Percentiles rank a stretch among this genome's conserved stretches.
Evolutionary conservation across 2,329 filamentous ascomycete genomes (phyloP).

Genomic region (Penicillium frequentans): DNA sequence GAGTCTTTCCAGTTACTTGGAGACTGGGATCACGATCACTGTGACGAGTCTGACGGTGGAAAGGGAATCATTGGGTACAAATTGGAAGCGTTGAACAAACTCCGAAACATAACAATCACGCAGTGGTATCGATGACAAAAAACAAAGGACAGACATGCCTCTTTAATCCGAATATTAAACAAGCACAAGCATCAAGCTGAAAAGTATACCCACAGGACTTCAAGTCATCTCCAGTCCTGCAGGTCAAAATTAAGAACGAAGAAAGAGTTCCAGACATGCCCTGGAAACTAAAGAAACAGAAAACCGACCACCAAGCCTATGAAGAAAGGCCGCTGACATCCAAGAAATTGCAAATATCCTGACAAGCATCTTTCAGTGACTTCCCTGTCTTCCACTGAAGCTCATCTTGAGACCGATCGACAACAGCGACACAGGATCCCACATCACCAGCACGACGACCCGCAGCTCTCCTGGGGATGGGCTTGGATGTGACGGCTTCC

Average conservation of each 20-base stretch:
- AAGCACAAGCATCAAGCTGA: background rate
- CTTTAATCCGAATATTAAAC: background rate
- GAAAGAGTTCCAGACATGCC: background rate
- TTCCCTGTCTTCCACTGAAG: conserved; percentile 48
- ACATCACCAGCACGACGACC: conserved; percentile 40
- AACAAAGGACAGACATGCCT: background rate
- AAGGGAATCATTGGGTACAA: background rate
- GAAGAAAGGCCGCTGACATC: conserved; percentile 32
- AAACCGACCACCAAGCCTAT: conserved; percentile 3
- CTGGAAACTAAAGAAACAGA: conserved; percentile 1
- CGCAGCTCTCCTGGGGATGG: conserved; percentile 33
- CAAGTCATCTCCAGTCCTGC: background rate
- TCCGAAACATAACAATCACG: background rate
- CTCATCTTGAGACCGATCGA: conserved; percentile 51
- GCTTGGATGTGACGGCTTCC: conserved; percentile 37
- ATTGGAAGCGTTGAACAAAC: background rate
- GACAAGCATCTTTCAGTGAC: conserved; percentile 38
- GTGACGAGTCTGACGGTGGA: background rate
- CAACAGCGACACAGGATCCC: conserved; percentile 40
- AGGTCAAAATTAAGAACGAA: background rate
- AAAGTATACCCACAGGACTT: background rate
- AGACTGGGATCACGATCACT: background rate
- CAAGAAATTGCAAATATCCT: conserved; percentile 40
- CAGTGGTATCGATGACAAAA: background rate
- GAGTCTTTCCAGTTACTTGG: background rate